Conservation (phyloP, 768 basidiomycete species). For the Crassisporium funariophilum region DNA sequence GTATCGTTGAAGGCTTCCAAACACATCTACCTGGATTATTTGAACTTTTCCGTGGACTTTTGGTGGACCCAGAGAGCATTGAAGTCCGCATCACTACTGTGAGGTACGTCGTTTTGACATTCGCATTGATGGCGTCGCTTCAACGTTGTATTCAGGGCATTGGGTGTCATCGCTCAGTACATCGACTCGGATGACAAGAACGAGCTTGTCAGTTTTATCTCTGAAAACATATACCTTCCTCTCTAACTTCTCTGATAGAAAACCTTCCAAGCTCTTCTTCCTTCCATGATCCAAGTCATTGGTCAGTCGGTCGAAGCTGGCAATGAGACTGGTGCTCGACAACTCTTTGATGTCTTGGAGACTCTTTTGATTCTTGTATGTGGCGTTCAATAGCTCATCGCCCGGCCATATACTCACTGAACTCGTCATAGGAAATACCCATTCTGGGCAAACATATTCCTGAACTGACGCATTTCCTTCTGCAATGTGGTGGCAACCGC, state of each 20-base stretch:
- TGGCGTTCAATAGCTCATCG: slow-evolving; percentile 4
- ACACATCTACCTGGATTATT: slow-evolving; percentile 74
- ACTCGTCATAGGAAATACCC: slow-evolving; percentile 77
- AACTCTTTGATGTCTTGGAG: slow-evolving; percentile 95
- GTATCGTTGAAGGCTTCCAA: slow-evolving; percentile 87
- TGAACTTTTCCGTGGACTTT: slow-evolving; percentile 70
- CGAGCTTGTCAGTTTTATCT: slow-evolving; percentile 65
- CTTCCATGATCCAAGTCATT: slow-evolving; percentile 86
- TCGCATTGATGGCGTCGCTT: background rate
- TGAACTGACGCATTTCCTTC: slow-evolving; percentile 85
- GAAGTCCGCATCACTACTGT: slow-evolving; percentile 92
- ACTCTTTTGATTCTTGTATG: slow-evolving; percentile 89
- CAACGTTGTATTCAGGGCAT: slow-evolving; percentile 49
- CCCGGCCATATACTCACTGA: slow-evolving; percentile 11
- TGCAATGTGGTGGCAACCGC: slow-evolving; percentile 80
- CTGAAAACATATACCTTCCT: background rate
- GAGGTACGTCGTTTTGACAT: slow-evolving; percentile 44
- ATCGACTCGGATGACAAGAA: slow-evolving; percentile 85
- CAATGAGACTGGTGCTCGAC: slow-evolving; percentile 81
- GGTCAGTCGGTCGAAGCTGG: slow-evolving; percentile 77
- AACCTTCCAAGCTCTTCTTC: slow-evolving; percentile 85
- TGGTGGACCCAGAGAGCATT: slow-evolving; percentile 82
- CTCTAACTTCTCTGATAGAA: slow-evolving; percentile 46
- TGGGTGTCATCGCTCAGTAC: slow-evolving; percentile 92
- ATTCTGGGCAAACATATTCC: slow-evolving; percentile 86